phyloP scores from a whole-genome alignment of 768 basidiomycete genomes.

The Hemileccinum rubropunctum region DNA sequence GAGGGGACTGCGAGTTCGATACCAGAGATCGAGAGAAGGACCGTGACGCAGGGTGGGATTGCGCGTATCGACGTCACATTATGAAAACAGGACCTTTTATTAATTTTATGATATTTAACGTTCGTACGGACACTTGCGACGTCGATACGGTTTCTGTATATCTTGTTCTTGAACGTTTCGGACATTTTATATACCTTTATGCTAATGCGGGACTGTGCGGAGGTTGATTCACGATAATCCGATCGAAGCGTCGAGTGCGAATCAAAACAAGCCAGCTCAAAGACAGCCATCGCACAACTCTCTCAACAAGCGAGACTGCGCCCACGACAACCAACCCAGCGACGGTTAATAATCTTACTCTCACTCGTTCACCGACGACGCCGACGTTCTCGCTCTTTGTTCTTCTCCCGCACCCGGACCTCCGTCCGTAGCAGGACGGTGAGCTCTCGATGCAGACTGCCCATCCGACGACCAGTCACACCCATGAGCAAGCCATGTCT shows the following conservation, averaged over 20 bases:
- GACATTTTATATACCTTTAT: no score
- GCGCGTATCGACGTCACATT: constrained; percentile 24
- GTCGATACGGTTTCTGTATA: not conserved
- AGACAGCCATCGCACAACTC: not conserved
- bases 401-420: no score
- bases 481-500: constrained; percentile 2
- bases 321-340: no score
- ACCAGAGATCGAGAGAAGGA: constrained; percentile 23
- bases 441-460: constrained; percentile 10
- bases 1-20: constrained; percentile 12
- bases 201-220: no score
- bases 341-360: no score
- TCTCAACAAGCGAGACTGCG: no score
- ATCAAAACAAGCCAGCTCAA: constrained; percentile 12
- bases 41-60: constrained; percentile 22
- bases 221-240: constrained; percentile 22
- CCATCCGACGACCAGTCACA: no score
- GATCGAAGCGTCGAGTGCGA: constrained; percentile 16
- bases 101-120: constrained; percentile 21
- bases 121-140: not conserved
- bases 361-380: no score
- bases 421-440: constrained; percentile 4
- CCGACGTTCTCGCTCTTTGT: no score
- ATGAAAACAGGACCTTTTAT: constrained; percentile 5
- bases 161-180: no score